A percentile compares a stretch with the other conserved stretches of the same genome.
phyloP scores from a whole-genome alignment of 805 yeast species.

The Zygotorulaspora florentina region DNA sequence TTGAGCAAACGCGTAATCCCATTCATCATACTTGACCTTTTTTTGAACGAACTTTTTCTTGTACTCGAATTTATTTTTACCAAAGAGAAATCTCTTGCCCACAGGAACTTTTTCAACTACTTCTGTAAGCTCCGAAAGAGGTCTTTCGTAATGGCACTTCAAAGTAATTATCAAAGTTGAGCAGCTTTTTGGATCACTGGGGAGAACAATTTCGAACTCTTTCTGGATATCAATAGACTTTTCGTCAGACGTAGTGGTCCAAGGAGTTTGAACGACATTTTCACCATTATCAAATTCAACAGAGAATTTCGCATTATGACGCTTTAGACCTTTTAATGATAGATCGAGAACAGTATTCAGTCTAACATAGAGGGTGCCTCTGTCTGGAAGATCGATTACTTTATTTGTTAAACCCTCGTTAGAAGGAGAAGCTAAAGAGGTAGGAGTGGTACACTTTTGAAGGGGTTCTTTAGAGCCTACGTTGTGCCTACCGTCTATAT shows the following conservation, averaged over 20 bases:
- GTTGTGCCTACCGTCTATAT: neutral
- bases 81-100: constrained; percentile 29
- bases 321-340: constrained; percentile 43
- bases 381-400: constrained; percentile 13
- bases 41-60: constrained; percentile 47
- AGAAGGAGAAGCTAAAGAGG: too few species aligned
- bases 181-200: constrained; percentile 24
- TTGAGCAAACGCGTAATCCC: constrained; percentile 64
- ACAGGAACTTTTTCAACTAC: constrained; percentile 54
- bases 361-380: constrained; percentile 52
- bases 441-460: neutral
- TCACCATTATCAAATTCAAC: constrained; percentile 71
- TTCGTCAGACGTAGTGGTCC: constrained; percentile 32
- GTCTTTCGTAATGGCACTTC: constrained; percentile 54
- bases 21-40: constrained; percentile 47
- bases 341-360: constrained; percentile 45
- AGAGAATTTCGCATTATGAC: constrained; percentile 47
- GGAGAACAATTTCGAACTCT: constrained; percentile 64
- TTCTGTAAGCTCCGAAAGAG: constrained; percentile 46
- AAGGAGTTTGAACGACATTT: constrained; percentile 68
- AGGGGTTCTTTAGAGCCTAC: neutral
- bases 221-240: constrained; percentile 46
- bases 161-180: constrained; percentile 68
- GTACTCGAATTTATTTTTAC: constrained; percentile 35
- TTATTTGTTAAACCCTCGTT: neutral